Evolutionary conservation across 2,329 filamentous ascomycete genomes (phyloP), one percentile per base, ranked within the genome.

Genomic region (Stagonosporopsis tanaceti): DNA sequence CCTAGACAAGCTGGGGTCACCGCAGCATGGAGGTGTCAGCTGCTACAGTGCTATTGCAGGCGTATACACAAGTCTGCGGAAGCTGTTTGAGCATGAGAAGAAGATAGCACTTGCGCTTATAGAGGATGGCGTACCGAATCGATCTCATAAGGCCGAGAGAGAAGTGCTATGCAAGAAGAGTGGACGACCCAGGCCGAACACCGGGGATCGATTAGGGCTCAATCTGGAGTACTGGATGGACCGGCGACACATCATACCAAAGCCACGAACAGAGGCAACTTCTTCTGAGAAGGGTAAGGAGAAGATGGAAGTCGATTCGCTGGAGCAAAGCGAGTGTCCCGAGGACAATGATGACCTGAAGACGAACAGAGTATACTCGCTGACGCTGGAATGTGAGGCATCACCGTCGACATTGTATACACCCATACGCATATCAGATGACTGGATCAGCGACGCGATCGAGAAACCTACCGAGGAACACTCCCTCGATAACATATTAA

Each of bases 201-300:
- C 84, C 14, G 81, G 86, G 47, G 83, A 84, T 22, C 84, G 83
- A 47, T 79, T 94, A 25, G 92, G 92, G 1, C 77, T 94, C 53
- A 86, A 85, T 46, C 67, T 95, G 37, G 89, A 92, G 62, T 96
- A 94, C 73, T 95, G 91, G 91, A 88, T 86, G 73, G 83, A 89
- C 65, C 79, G 81, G 53, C 81, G 85, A 44, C 80, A 84, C 44
- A 73, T 86, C 15, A 76, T 71, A 28, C 55, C 62, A 4, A 63
- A 56, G 30, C 54, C 57, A 7, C 54, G 63, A 42, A 39, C 52
- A 15, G 28, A 46, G 71, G 2, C 73, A 75, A 6, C 71, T 67
- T 2, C 74, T 64, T 44, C 73, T 76, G 44, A 76, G 17, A 74
- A 78, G 30, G 72, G 76, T 17, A 79, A 69, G 28, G 66, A 67